phyloP scores from a whole-genome alignment of 441 rosid species.

The Gossypium laxum region DNA sequence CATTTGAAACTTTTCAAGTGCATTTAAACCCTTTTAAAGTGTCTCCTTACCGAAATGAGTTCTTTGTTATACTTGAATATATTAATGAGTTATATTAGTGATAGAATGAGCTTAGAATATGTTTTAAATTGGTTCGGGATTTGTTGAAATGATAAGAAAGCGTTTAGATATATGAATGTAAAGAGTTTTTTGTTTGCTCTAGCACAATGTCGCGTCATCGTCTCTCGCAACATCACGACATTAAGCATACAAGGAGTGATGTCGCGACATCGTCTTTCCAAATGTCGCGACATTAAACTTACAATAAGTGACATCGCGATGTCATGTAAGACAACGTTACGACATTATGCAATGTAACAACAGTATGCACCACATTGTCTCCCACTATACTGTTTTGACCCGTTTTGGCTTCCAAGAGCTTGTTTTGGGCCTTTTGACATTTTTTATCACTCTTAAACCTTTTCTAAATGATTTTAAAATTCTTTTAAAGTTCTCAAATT shows the following conservation, averaged over 20 bases:
- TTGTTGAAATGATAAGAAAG: background rate
- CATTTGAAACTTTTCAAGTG: background rate
- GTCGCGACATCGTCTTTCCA: no score
- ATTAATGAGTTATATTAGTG: background rate
- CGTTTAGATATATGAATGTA: background rate
- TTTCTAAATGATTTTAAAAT: background rate
- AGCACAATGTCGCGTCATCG: background rate
- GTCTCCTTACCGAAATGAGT: background rate
- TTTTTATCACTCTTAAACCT: background rate
- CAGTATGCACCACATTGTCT: background rate
- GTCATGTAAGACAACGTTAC: background rate
- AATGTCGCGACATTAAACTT: no score
- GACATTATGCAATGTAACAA: background rate
- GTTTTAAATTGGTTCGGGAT: background rate
- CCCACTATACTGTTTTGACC: background rate
- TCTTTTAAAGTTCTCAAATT: background rate
- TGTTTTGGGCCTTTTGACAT: background rate
- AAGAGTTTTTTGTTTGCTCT: background rate
- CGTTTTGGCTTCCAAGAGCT: background rate
- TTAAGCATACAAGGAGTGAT: background rate
- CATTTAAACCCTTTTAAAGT: background rate
- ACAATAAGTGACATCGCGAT: no score
- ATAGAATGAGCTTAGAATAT: background rate
- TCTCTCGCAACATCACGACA: background rate
- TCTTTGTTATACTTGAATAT: background rate